Evolutionary conservation across 2,329 filamentous ascomycete genomes (phyloP).

Genomic region (Cladosporium colombiae): DNA sequence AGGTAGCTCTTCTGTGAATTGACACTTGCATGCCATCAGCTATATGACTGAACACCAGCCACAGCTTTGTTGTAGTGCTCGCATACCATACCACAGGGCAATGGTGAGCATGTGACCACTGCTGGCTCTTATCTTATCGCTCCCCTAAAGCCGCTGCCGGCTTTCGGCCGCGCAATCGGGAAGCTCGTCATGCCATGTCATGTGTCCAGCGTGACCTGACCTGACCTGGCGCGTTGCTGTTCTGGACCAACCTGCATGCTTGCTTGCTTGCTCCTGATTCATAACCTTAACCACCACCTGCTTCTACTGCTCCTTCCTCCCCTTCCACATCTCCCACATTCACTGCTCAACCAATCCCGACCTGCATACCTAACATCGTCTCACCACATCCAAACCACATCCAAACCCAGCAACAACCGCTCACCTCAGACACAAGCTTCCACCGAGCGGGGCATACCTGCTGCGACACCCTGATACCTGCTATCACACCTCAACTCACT

Average conservation of each 20-base stretch:
- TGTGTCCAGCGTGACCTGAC: conserved; percentile 6
- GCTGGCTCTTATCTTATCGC: conserved; percentile 13
- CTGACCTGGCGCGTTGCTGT: background rate
- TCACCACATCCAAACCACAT: background rate
- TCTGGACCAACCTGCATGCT: background rate
- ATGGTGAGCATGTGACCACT: background rate
- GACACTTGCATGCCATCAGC: background rate
- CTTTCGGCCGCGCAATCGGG: conserved; percentile 10
- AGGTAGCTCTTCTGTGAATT: background rate
- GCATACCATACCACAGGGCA: background rate
- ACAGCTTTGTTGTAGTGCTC: background rate
- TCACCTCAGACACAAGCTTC: background rate
- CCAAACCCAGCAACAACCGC: background rate
- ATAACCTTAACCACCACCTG: background rate
- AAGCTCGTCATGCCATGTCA: conserved; percentile 13
- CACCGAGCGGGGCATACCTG: background rate
- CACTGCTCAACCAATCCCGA: background rate
- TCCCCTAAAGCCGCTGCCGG: background rate
- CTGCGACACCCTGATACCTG: background rate
- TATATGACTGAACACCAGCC: background rate
- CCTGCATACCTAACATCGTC: background rate
- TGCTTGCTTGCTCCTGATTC: conserved; percentile 5
- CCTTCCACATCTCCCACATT: background rate
- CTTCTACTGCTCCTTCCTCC: background rate
- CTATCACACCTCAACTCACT: background rate